Evolutionary conservation across 2,329 filamentous ascomycete genomes (phyloP), one percentile per base, ranked within the genome.

Genomic region (Ascochyta fabae): DNA sequence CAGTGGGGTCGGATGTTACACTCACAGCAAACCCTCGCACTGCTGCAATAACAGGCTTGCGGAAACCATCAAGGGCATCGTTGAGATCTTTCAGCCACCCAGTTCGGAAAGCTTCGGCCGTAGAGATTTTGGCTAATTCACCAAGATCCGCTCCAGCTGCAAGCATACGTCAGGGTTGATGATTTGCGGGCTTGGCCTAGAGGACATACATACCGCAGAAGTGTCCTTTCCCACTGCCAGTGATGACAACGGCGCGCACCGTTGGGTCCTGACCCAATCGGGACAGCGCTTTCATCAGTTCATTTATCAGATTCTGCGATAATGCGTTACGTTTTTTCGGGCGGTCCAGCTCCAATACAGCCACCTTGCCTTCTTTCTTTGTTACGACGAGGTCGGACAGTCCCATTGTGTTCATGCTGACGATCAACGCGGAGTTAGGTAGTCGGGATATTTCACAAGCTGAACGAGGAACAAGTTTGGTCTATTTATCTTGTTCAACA

Each of bases 51-150:
- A 97, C 86, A 55, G 94, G 94, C 75, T 95, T 97, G 78, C 94
- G 93, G 75, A 97, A 83, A 53, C 84, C 80, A 24, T 88, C 90
- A 16, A 91, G 89, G 35, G 96, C 85, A 56, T 88, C 83, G 9
- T 92, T 96, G 91, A 94, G 96, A 13, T 88, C 88, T 72, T 96
- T 92, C 75, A 98, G 96, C 78, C 97, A 97, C 68, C 93, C 90
- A 63, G 81, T 86, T 31, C 85, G 89, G 80, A 96, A 96, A 22
- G 93, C 94, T 61, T 89, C 82, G 53, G 90, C 85, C 77, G 97
- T 97, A 48, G 88, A 92, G 36, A 97, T 85, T 47, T 90, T 86
- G 13, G 90, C 88, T 91, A 98, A 96, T 79, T 98, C 94, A 79
- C 96, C 96, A 80, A 98, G 96, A 77, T 98, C 94, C 53, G 94